Evolutionary conservation across 306 rosid species (phyloP), one percentile per base, ranked within the genome.

Genomic region (Fragaria nilgerrensis): DNA sequence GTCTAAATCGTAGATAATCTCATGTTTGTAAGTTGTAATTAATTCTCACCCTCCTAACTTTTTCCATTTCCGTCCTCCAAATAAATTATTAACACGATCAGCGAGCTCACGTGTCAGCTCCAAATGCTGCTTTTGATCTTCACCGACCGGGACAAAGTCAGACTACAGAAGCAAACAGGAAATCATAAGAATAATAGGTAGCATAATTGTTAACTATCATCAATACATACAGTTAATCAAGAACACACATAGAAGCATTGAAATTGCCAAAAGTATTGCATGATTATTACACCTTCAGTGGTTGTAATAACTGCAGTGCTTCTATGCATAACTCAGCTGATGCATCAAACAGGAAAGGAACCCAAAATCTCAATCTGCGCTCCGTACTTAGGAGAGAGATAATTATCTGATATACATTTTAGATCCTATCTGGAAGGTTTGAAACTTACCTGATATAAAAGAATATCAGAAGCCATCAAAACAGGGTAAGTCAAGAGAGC

Each of bases 381-480:
- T 19, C 44, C 44, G 5, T 29, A 48, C 61, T 49, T 17, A 32
- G 16, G 44, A 36, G 27, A 29, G 27, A 72, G 29, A 50, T 41
- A 19, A 32, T 39, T 56, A 23, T 64, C 58, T 58, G 29, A 59
- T 44, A 77, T 55, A 69, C 77, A 41, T 61, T 59, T 52, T 32
- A 50, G 25, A 63, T 44, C 62, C 27, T 32, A 34, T 67, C 79
- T 76, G 68, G 64, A 43, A 61, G 34, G 77, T 68, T 73, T 63
- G 49, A 72, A 80, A 83, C 77, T 81, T 78, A 92, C 98, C 98
- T 95, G 95, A 83, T 92, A 95, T 65, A 95, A 84, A 45, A 95
- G 98, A 86, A 95, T 95, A 86, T 95, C 98, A 73, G 98, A 89
- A 81, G 98, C 98, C 98, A 95, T 95, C 75, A 95, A 82, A 81